Conservation (phyloP, 2,329 filamentous ascomycete genomes). For the Paraphoma sp. region DNA sequence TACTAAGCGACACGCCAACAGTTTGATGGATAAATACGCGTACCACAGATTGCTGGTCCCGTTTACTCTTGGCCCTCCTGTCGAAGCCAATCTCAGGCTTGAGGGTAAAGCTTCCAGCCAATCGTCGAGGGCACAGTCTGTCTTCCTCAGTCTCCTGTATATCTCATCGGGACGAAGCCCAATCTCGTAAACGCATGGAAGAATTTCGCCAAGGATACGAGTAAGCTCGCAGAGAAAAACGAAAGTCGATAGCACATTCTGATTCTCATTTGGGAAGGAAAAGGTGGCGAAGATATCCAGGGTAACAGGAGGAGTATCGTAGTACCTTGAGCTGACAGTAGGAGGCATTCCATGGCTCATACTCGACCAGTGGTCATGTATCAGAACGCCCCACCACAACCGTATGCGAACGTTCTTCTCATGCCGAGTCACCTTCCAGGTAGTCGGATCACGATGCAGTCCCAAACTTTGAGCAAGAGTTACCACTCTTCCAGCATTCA, state of each 20-base stretch:
- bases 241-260: conserved; percentile 9
- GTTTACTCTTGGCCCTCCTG: conserved; percentile 1
- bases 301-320: conserved; percentile 18
- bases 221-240: conserved; percentile 23
- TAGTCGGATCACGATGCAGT: conserved; percentile 21
- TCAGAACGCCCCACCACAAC: conserved; percentile 29
- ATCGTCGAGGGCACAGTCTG: conserved; percentile 17
- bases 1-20: conserved; percentile 17
- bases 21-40: conserved; percentile 19
- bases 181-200: conserved; percentile 24
- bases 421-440: conserved; percentile 16
- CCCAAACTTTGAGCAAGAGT: conserved; percentile 28
- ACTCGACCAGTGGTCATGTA: conserved; percentile 31
- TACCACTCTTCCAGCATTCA: conserved; percentile 24
- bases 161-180: conserved; percentile 4
- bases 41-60: conserved; percentile 26
- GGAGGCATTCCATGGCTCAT: conserved; percentile 27
- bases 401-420: conserved; percentile 26
- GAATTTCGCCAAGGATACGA: conserved; percentile 21
- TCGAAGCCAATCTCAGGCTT: background rate
- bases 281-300: background rate
- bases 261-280: background rate
- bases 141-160: conserved; percentile 12
- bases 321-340: conserved; percentile 17
- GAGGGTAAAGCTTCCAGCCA: conserved; percentile 17